Base-by-base conservation (phyloP, 352 stramenopile genomes). In the Globisporangium abappressorium region DNA sequence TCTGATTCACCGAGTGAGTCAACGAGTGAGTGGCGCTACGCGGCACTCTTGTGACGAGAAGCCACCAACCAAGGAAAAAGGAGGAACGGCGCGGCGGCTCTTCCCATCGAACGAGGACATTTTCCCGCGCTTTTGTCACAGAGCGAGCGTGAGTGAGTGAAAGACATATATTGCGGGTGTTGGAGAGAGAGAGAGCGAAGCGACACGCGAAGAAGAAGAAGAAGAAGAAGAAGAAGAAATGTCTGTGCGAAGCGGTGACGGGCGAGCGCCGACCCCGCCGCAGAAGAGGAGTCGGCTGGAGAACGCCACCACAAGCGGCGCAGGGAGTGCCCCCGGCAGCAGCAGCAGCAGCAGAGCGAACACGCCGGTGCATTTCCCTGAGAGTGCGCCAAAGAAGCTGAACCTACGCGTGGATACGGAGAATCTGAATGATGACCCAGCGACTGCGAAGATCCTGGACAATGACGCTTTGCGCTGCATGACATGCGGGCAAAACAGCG, bases 381-480 rank as follows among this genome's bases (percentile, higher is more conserved):
- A 53, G 28, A 33, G 11, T 26, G 15, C 46, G 5, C 14, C 28
- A 14, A 54, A 47, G 28, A 68, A 69, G 43, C 30, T 43, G 5
- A n/a, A 38, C 15, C n/a, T 64, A 55, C 55, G 57, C 30, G n/a
- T 65, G 2, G 57, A 65, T 26, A 65, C 28, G 0, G 38, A 62
- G 22, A 55, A 38, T 30, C 18, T 65, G 8, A 12, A 47, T 43
- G 56, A 15, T 1, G 11, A 62, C 6, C n/a, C 30, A 9, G 20
- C 28, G 5, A 20, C 12, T 11, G 46, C n/a, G 47, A 58, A 47
- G 46, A 26, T 58, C 12, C 3, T 49, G 11, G 63, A 62, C 11
- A 53, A 15, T 51, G 41, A 47, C 18, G 55, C 41, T 28, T 30
- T 47, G n/a, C 65, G 46, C 5, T 74, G 69, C 65, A 64, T 65